These are phyloP conservation scores for Fusarium staphyleae DNA, from an alignment of 2,329 filamentous ascomycete genomes.

Conservation along the genomic window DNA sequence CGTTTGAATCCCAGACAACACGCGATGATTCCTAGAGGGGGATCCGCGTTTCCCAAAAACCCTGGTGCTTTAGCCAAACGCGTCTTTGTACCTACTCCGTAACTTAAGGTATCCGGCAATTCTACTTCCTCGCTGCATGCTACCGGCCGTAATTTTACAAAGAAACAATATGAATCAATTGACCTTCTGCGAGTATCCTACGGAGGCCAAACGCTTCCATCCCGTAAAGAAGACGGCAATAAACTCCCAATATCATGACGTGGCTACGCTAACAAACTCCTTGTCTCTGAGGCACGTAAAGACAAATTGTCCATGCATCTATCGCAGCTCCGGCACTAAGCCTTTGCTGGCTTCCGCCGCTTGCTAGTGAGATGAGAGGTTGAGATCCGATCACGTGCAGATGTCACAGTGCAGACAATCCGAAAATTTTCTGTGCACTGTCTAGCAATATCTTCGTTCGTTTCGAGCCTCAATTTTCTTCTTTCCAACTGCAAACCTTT, in stretches of 20 bases:
- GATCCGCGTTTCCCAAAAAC: conserved; percentile 17
- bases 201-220: too few relatives aligned
- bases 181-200: background rate
- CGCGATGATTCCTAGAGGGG: conserved; percentile 31
- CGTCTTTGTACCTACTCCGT: background rate
- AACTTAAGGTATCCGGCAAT: background rate
- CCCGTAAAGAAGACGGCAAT: background rate
- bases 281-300: background rate
- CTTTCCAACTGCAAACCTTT: conserved; percentile 25
- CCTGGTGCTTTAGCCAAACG: conserved; percentile 10
- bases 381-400: conserved; percentile 37
- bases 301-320: conserved; percentile 40
- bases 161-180: background rate
- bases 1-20: conserved; percentile 30
- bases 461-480: conserved; percentile 30
- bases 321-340: conserved; percentile 33
- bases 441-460: conserved; percentile 44
- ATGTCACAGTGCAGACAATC: conserved; percentile 35
- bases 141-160: background rate
- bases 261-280: conserved; percentile 7
- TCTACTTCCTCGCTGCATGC: conserved; percentile 4
- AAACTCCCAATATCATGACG: conserved; percentile 8
- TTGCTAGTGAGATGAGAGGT: conserved; percentile 25
- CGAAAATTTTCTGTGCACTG: conserved; percentile 45
- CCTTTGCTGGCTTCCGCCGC: conserved; percentile 25